A percentile compares a stretch with the other conserved stretches of the same genome.
Conservation (phyloP, 2,329 filamentous ascomycete species). For the Penicillium sp. region DNA sequence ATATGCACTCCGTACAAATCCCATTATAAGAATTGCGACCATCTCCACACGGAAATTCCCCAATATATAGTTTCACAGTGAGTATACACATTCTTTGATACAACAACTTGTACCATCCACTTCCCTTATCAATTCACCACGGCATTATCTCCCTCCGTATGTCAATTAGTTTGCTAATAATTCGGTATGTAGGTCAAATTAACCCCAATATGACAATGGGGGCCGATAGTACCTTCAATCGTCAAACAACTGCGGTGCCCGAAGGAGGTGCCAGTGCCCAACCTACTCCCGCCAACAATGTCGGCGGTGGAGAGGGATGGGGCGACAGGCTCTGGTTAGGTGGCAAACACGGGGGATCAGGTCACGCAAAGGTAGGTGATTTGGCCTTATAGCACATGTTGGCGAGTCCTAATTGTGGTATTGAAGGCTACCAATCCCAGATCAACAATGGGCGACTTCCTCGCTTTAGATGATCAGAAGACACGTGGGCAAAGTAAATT, state of each 20-base stretch:
- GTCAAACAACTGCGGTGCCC: constrained; percentile 9
- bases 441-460: constrained; percentile 23
- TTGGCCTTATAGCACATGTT: too few relatives aligned
- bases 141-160: rapidly evolving
- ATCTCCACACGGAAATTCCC: too few relatives aligned
- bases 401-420: background rate
- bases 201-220: background rate
- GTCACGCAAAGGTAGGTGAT: constrained; percentile 21
- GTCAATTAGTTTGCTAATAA: too few relatives aligned
- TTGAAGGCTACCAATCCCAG: constrained; percentile 18
- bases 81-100: background rate
- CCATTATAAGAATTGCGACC: too few relatives aligned
- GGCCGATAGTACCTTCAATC: constrained; percentile 7
- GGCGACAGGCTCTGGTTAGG: constrained; percentile 22
- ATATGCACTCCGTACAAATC: background rate
- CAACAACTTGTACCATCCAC: background rate
- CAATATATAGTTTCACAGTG: background rate
- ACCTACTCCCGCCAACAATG: constrained; percentile 27
- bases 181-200: background rate
- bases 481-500: constrained; percentile 17
- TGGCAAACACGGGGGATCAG: constrained; percentile 16
- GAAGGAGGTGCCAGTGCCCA: constrained; percentile 20
- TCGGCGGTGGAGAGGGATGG: constrained; percentile 17
- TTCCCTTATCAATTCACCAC: background rate
- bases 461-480: constrained; percentile 26